A percentile compares a stretch with the other conserved stretches of the same genome.
Conservation (phyloP, 495 filamentous ascomycete genomes). For the Cladorrhinum samala region DNA sequence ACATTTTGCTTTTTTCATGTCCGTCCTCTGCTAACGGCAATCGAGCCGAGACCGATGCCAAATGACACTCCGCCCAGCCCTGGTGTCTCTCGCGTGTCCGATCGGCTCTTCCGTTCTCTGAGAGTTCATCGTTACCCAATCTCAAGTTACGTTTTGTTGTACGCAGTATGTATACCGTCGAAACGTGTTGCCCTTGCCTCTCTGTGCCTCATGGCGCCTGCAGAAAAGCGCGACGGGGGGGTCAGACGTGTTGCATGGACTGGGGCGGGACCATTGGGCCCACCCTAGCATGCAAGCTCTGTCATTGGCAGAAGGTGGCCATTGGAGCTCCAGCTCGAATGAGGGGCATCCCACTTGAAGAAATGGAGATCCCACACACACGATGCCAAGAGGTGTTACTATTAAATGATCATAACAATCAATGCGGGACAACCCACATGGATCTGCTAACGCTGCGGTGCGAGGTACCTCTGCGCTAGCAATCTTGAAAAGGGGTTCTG, state of each 20-base stretch:
- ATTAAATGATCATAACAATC: no score
- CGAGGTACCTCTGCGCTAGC: not conserved
- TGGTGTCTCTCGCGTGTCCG: no score
- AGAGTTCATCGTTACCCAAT: not conserved
- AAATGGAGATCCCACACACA: not conserved
- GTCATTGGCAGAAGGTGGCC: not conserved
- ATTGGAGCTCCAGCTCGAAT: not conserved
- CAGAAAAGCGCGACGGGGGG: slow-evolving; percentile 2
- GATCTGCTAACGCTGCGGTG: not conserved
- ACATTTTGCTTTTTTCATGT: no score
- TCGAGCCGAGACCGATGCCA: no score
- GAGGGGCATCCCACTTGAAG: not conserved
- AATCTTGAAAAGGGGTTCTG: not conserved
- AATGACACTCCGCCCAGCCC: no score
- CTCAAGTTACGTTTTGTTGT: not conserved
- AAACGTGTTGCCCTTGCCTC: slow-evolving; percentile 5
- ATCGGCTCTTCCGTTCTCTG: no score
- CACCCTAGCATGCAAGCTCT: not conserved
- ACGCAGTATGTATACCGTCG: not conserved
- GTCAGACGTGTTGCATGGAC: slow-evolving; percentile 1
- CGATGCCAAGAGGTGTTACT: not conserved
- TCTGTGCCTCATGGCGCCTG: slow-evolving; percentile 7
- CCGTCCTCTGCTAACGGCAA: no score
- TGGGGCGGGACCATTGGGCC: not conserved
- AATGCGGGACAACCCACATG: no score